These are phyloP conservation scores for Scheffersomyces titani DNA, from an alignment of 1,139 yeast genomes.

Conservation along the genomic window DNA sequence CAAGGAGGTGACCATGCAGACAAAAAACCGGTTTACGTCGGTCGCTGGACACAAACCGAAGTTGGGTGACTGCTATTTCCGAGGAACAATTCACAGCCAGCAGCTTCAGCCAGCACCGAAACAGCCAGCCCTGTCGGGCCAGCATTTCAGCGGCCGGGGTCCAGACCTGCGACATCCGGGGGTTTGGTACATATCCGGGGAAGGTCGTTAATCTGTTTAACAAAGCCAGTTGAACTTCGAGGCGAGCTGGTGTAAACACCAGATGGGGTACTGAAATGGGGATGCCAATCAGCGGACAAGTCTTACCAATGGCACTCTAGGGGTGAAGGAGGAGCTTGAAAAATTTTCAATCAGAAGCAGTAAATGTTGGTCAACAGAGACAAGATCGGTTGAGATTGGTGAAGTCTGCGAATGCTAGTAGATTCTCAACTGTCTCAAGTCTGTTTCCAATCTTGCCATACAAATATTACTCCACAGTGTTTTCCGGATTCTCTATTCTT, in stretches of 20 bases:
- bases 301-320: neutral
- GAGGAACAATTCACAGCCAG: neutral
- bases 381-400: neutral
- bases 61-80: neutral
- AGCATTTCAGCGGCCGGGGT: neutral
- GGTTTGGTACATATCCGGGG: neutral
- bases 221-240: neutral
- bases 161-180: neutral
- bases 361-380: neutral
- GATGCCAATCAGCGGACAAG: neutral
- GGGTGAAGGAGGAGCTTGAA: neutral
- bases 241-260: neutral
- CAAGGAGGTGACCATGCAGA: neutral
- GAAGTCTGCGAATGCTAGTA: neutral
- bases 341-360: neutral
- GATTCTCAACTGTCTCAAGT: neutral
- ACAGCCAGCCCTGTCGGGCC: neutral
- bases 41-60: neutral
- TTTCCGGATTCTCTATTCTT: neutral
- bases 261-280: neutral
- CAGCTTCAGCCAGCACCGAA: neutral
- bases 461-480: neutral
- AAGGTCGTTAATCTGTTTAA: neutral
- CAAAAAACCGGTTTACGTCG: neutral
- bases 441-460: neutral